These are phyloP conservation scores for Cercospora zeae-maydis DNA, from an alignment of 2,329 filamentous ascomycete genomes.

Conservation along the genomic window DNA sequence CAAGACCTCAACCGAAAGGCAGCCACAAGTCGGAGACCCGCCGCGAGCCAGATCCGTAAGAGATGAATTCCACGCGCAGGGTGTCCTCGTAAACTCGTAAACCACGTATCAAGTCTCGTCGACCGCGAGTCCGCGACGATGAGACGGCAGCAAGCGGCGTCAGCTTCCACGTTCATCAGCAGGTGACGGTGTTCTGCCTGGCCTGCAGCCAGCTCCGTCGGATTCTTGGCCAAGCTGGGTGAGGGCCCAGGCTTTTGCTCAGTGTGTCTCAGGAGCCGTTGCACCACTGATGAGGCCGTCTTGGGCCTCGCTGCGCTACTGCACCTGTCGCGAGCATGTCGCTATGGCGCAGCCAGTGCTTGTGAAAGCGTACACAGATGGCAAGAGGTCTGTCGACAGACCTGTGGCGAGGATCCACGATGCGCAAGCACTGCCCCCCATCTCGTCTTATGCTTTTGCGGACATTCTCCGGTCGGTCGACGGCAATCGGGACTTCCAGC, in stretches of 20 bases:
- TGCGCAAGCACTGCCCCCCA: conserved; percentile 30
- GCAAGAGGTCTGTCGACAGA: conserved; percentile 13
- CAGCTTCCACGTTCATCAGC: not conserved
- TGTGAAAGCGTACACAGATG: conserved; percentile 33
- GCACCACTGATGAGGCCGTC: not conserved
- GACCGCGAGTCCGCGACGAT: not conserved
- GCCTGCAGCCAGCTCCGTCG: not conserved
- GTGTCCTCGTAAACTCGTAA: not conserved
- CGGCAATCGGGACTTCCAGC: conserved; percentile 50
- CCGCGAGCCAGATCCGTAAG: not conserved
- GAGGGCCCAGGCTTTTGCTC: conserved; percentile 12
- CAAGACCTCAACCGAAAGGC: conserved; percentile 8
- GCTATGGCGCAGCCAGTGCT: conserved; percentile 44
- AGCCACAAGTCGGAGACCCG: conserved; percentile 10
- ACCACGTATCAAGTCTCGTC: not conserved
- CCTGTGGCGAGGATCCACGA: conserved; percentile 11
- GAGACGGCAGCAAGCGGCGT: not conserved
- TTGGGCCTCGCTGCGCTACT: not conserved
- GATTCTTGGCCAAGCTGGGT: not conserved
- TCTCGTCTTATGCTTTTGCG: conserved; percentile 35
- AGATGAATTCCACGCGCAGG: not conserved
- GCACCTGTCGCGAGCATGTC: conserved; percentile 15
- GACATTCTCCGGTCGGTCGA: conserved; percentile 41
- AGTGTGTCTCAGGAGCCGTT: conserved; percentile 8
- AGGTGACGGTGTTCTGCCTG: not conserved